Percentiles rank a stretch among this genome's conserved stretches.
Conservation (phyloP, 495 filamentous ascomycete genomes). For the Penicillium parvum region DNA sequence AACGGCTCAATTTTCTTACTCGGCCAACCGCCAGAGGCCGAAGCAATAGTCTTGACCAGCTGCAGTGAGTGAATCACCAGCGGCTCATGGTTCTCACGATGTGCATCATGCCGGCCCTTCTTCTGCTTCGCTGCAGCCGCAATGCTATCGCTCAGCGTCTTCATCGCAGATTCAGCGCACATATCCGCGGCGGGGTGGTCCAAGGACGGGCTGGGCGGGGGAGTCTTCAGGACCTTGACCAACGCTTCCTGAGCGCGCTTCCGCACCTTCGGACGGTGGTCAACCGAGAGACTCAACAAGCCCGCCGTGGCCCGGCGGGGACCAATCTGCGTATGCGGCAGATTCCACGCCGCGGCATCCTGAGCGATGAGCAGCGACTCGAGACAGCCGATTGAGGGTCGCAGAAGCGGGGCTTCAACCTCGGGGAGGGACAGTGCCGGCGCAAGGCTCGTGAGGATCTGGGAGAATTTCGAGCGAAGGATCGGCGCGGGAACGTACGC, state of each 20-base stretch:
- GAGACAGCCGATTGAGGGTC: slow-evolving; percentile 87
- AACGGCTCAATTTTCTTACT: slow-evolving; percentile 89
- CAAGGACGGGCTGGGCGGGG: slow-evolving; percentile 82
- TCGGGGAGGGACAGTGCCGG: slow-evolving; percentile 74
- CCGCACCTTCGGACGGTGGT: slow-evolving; percentile 89
- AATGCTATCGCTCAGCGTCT: slow-evolving; percentile 67
- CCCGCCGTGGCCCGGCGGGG: slow-evolving; percentile 86
- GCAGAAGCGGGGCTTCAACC: slow-evolving; percentile 80
- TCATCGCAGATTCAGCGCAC: slow-evolving; percentile 86
- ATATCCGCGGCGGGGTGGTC: slow-evolving; percentile 94
- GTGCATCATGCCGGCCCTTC: slow-evolving; percentile 51
- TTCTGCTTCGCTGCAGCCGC: slow-evolving; percentile 59
- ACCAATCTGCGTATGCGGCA: slow-evolving; percentile 75
- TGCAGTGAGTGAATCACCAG: slow-evolving; percentile 86
- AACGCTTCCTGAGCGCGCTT: slow-evolving; percentile 92
- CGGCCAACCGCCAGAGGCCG: slow-evolving; percentile 91
- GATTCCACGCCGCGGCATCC: slow-evolving; percentile 80
- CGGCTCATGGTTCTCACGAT: slow-evolving; percentile 64
- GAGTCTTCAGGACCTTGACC: slow-evolving; percentile 70
- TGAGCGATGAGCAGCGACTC: slow-evolving; percentile 85
- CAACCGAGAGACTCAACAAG: slow-evolving; percentile 75
- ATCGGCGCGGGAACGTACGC: slow-evolving; percentile 77
- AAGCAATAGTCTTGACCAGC: slow-evolving; percentile 80
- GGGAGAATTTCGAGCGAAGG: slow-evolving; percentile 85
- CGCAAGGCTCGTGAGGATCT: slow-evolving; percentile 82